Conservation (phyloP, 495 filamentous ascomycete genomes). For the Platismatia glauca region DNA sequence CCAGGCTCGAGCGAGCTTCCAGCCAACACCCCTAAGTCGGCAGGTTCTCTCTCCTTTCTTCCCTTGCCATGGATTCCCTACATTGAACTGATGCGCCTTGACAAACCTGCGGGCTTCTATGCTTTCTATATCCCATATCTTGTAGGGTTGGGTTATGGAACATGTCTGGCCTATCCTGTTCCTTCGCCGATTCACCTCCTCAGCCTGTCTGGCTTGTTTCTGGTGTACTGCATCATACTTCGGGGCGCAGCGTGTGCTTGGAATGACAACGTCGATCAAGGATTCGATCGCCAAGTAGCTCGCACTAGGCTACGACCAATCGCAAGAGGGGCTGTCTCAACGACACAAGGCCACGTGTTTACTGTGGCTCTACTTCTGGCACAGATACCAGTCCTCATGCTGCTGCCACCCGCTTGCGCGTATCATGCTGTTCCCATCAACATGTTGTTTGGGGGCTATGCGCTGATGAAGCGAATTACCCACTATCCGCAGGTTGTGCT, state of each 20-base stretch:
- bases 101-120: constrained; percentile 31
- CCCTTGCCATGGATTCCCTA: constrained; percentile 27
- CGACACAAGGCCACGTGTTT: constrained; percentile 28
- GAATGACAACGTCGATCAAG: constrained; percentile 40
- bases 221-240: constrained; percentile 25
- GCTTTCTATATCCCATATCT: constrained; percentile 31
- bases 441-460: constrained; percentile 22
- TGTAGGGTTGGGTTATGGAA: constrained; percentile 27
- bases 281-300: constrained; percentile 35
- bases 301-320: constrained; percentile 36
- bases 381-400: neutral
- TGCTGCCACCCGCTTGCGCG: constrained; percentile 15
- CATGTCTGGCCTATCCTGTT: constrained; percentile 12
- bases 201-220: neutral
- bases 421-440: constrained; percentile 27
- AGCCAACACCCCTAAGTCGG: too few species aligned
- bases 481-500: too few species aligned
- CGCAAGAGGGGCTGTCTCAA: constrained; percentile 38
- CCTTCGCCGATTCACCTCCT: neutral
- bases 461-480: too few species aligned
- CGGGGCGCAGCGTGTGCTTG: constrained; percentile 33
- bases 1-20: too few species aligned
- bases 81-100: constrained; percentile 25
- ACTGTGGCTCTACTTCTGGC: constrained; percentile 4
- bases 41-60: constrained; percentile 4